These are phyloP conservation scores for Gossypium schwendimanii DNA, from an alignment of 441 rosid species.

Conservation along the genomic window DNA sequence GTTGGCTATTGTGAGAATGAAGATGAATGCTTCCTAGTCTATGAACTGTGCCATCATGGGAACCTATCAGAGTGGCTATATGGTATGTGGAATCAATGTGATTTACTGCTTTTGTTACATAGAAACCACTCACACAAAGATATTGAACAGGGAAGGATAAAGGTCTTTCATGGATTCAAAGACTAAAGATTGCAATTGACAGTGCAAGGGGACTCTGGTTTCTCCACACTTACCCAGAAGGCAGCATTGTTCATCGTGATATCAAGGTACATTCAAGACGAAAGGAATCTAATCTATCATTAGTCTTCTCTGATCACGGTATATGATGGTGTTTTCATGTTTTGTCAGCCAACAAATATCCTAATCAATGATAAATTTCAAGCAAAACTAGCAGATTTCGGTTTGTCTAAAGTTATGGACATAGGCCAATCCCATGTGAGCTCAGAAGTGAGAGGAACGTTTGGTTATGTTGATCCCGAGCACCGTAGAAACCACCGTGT, in stretches of 20 bases:
- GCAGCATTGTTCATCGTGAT: slow-evolving; percentile 55
- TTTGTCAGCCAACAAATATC: slow-evolving; percentile 52
- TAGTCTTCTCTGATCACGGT: not conserved
- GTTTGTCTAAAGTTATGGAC: slow-evolving; percentile 54
- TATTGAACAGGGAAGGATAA: slow-evolving; percentile 37
- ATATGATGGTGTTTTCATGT: not conserved
- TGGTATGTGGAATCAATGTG: slow-evolving; percentile 24
- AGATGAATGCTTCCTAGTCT: slow-evolving; percentile 48
- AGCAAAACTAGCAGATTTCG: slow-evolving; percentile 57
- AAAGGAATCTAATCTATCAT: not conserved
- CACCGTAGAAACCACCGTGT: slow-evolving; percentile 46
- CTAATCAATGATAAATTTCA: slow-evolving; percentile 39
- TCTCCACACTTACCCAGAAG: slow-evolving; percentile 55
- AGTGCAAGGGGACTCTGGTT: slow-evolving; percentile 52
- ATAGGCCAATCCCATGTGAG: slow-evolving; percentile 51
- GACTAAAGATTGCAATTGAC: slow-evolving; percentile 47
- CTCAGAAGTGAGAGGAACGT: slow-evolving; percentile 62
- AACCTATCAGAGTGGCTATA: slow-evolving; percentile 56
- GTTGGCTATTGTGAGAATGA: slow-evolving; percentile 41
- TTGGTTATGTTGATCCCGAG: slow-evolving; percentile 58
- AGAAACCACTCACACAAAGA: not conserved
- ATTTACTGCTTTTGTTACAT: not conserved
- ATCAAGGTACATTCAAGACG: slow-evolving; percentile 33
- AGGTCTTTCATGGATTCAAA: slow-evolving; percentile 49
- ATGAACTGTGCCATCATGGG: slow-evolving; percentile 50